Evolutionary conservation across 768 basidiomycete species (phyloP), one percentile per base, ranked within the genome.

Genomic region (Boletus edulis): DNA sequence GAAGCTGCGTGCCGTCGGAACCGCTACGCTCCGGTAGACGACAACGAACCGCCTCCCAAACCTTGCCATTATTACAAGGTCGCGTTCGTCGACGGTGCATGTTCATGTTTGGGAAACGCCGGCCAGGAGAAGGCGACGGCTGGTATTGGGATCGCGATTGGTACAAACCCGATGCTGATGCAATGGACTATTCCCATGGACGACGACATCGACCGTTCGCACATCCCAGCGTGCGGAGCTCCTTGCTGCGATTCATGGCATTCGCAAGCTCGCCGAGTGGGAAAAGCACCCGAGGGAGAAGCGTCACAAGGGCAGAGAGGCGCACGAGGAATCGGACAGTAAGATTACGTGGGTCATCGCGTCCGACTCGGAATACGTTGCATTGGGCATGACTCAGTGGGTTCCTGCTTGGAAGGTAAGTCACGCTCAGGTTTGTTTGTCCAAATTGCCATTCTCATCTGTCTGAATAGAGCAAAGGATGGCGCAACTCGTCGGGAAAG

Each of bases 181-280:
- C 61, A 68, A 1, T 64, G 63, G 59, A 56, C 62, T 14, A 58
- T 71, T 42, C 62, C 66, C 17, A 49, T 74, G 18, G 62, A 64
- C 13, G 62, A 67, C 12, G 54, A 34, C 1, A 43, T 69, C 1
- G 70, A 70, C 48, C 56, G 40, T 53, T 5, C 55, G 66, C 22
- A 72, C 72, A 1, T 72, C 56, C 46, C 73, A 73, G 58, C 70
- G 70, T 11, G 70, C 73, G 2, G 72, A 73, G 55, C 64, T 73
- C 5, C 61, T 72, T 14, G 73, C 70, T 17, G 70, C 70, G 0
- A 54, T 72, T 3, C 41, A 66, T 18, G 71, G 67, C 10, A 46
- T 74, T 35, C 11, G 35, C 20, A 46, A 60, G 20, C 14, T 66
- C 17, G 45, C 60, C 10, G 39, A 60, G 17, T 57, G 14, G 3